These are phyloP conservation scores for Hypomontagnella submonticulosa DNA, from an alignment of 495 filamentous ascomycete genomes.

Conservation along the genomic window DNA sequence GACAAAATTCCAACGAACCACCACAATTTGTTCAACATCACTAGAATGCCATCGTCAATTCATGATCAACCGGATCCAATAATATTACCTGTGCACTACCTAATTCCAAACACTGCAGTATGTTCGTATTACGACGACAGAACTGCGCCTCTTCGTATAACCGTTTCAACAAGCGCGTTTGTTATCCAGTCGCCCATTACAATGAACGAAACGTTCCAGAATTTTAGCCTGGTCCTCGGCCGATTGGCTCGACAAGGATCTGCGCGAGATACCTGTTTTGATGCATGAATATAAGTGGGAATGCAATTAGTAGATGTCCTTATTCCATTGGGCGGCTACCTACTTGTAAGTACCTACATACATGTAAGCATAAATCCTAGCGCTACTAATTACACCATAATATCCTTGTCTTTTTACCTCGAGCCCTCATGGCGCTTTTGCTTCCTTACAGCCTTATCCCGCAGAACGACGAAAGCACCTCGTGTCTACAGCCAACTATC, in stretches of 20 bases:
- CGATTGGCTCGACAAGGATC: constrained; percentile 25
- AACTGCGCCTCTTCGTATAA: constrained; percentile 34
- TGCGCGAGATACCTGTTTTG: not conserved
- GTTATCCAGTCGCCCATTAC: constrained; percentile 19
- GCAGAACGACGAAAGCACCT: no score
- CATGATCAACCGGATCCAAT: constrained; percentile 18
- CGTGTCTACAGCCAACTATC: no score
- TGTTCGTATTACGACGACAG: constrained; percentile 28
- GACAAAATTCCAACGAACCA: constrained; percentile 21
- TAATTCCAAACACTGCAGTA: constrained; percentile 20
- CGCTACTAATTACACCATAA: not conserved
- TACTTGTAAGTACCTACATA: no score
- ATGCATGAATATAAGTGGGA: not conserved
- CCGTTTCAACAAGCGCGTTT: constrained; percentile 38
- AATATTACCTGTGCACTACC: constrained; percentile 15
- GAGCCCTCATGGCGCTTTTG: no score
- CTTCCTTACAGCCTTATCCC: no score
- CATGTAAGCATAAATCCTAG: not conserved
- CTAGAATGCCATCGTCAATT: constrained; percentile 16
- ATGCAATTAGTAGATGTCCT: not conserved
- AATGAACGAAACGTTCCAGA: constrained; percentile 23
- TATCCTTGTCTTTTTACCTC: not conserved
- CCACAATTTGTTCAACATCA: constrained; percentile 25
- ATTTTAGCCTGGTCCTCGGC: constrained; percentile 11
- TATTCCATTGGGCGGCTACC: constrained; percentile 5